phyloP scores from a whole-genome alignment of 129 eudicot species.

The Artemisia annua region DNA sequence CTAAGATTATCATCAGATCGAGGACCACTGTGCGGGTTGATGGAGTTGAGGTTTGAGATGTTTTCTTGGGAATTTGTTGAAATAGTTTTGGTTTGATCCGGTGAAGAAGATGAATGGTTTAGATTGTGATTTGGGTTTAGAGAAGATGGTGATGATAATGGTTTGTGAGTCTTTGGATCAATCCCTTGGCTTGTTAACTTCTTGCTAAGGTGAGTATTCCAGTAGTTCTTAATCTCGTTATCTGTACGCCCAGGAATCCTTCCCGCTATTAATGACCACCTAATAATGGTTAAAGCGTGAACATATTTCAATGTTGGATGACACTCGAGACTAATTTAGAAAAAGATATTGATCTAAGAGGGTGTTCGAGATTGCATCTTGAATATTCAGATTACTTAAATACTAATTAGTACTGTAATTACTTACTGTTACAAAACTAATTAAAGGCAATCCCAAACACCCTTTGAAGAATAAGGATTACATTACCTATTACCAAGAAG shows the following conservation, averaged over 20 bases:
- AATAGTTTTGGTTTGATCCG: not conserved
- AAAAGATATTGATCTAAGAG: too few relatives aligned
- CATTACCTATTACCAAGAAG: slow-evolving; percentile 71
- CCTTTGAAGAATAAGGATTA: not conserved
- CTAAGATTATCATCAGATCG: not conserved
- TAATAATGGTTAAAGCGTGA: too few relatives aligned
- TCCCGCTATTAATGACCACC: slow-evolving; percentile 52
- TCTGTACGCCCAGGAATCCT: slow-evolving; percentile 75
- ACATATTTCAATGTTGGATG: too few relatives aligned
- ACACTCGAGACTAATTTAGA: too few relatives aligned
- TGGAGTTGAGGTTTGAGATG: slow-evolving; percentile 16
- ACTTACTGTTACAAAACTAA: too few relatives aligned
- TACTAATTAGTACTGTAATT: too few relatives aligned
- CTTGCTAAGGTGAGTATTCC: slow-evolving; percentile 75
- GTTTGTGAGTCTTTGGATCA: slow-evolving; percentile 75
- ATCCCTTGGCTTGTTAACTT: slow-evolving; percentile 64
- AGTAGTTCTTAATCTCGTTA: slow-evolving; percentile 74
- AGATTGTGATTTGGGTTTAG: slow-evolving; percentile 11
- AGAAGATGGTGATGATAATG: slow-evolving; percentile 27
- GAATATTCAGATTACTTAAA: too few relatives aligned
- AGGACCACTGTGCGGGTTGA: not conserved
- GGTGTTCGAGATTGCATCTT: too few relatives aligned
- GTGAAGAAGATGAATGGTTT: not conserved
- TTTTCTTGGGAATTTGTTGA: slow-evolving; percentile 13
- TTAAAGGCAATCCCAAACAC: too few relatives aligned